phyloP scores from a whole-genome alignment of 371 early-diverging fungal genomes.

The Nosema bombycis region DNA sequence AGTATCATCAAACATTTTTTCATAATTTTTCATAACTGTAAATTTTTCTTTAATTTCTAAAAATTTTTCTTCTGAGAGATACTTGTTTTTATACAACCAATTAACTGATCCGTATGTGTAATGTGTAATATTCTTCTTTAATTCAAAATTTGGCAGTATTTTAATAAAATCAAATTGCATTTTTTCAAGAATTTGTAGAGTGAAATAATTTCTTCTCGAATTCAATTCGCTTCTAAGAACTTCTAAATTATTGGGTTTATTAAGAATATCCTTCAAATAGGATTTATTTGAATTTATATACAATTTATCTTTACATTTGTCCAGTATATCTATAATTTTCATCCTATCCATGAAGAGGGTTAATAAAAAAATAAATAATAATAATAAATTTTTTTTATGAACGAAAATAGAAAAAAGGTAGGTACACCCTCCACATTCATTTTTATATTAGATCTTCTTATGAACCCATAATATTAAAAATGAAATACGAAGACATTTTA shows the following conservation, averaged over 20 bases:
- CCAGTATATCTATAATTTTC: constrained; percentile 23
- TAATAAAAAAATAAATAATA: too few relatives aligned
- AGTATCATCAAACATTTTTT: constrained; percentile 44
- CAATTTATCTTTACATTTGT: constrained; percentile 37
- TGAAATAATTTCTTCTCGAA: constrained; percentile 17
- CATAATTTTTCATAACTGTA: constrained; percentile 40
- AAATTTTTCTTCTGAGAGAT: constrained; percentile 15
- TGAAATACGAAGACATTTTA: background rate
- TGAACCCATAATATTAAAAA: too few relatives aligned
- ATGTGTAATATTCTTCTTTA: constrained; percentile 36
- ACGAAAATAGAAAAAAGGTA: too few relatives aligned
- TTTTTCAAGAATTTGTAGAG: constrained; percentile 21
- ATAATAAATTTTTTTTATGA: too few relatives aligned
- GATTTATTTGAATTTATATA: constrained; percentile 27
- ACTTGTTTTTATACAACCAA: constrained; percentile 25
- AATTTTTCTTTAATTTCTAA: constrained; percentile 25
- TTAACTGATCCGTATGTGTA: constrained; percentile 35
- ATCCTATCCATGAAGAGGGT: background rate
- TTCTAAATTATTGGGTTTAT: constrained; percentile 12
- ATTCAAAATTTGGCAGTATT: constrained; percentile 17
- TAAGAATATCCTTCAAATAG: constrained; percentile 13
- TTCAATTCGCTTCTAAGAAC: constrained; percentile 2
- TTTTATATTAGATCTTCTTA: too few relatives aligned
- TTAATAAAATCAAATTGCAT: constrained; percentile 9
- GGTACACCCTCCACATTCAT: too few relatives aligned